Evolutionary conservation across 345 rosid genomes (phyloP), one percentile per base, ranked within the genome.

Genomic region (Gossypium raimondii): DNA sequence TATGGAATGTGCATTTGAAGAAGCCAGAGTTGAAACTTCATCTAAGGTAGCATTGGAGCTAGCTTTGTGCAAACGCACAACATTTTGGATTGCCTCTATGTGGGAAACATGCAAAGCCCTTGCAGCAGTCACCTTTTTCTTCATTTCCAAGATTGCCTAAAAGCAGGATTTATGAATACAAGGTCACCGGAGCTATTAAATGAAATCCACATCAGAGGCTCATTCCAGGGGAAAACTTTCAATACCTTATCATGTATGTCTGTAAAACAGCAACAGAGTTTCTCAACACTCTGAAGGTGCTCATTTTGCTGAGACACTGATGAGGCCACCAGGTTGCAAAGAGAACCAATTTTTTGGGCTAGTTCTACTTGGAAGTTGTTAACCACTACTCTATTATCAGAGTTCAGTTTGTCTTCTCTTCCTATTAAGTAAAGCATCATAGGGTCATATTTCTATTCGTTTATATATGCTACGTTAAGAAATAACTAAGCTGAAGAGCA

Each of bases 61-160:
- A 52, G 97, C 93, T 78, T 92, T 93, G 85, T 93, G 97, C 86
- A 90, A 86, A 50, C 88, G 87, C 65, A 91, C 98, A 76, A 95
- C 91, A 77, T 93, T 95, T 81, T 93, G 97, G 78, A 93, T 74
- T 43, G 90, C 97, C 85, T 92, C 98, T 73, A 95, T 77, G 72
- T 95, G 97, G 72, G 90, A 95, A 57, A 82, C 76, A 70, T 86
- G 89, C 74, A 93, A 75, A 52, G 87, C 81, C 84, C 84, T 95
- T 34, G 97, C 90, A 73, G 84, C 76, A 27, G 73, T 78, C 50
- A 93, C 84, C 79, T 88, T 93, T 70, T 84, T 85, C 89, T 87
- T 90, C 84, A 92, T 78, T 66, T 86, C 87, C 64, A 77, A 70
- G 50, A 93, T 83, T 2, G 92, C 94, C 99, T 95, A 52, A 27